Evolutionary conservation across 2,329 filamentous ascomycete species (phyloP).

Genomic region (Fusarium papillatum): DNA sequence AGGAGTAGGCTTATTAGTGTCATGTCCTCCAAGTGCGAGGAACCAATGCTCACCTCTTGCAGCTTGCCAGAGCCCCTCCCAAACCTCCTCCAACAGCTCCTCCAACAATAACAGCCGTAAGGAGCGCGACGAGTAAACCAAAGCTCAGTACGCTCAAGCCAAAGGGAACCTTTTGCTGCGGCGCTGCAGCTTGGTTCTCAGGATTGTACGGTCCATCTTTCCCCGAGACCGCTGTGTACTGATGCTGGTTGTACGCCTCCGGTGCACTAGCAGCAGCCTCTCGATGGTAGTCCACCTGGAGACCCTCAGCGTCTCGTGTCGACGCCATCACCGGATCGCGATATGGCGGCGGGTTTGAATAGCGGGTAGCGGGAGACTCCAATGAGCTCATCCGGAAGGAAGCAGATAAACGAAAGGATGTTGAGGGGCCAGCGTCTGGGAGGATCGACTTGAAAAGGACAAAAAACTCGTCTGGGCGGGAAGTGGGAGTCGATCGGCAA

Average conservation of each 20-base stretch:
- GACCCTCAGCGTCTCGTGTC: not conserved
- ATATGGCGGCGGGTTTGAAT: not conserved
- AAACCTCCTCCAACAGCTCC: conserved; percentile 1
- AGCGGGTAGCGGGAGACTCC: not conserved
- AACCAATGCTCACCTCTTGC: not conserved
- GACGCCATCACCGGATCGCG: not conserved
- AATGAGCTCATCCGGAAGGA: not conserved
- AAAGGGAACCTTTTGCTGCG: not conserved
- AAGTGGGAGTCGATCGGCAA: not conserved
- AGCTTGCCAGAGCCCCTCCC: not conserved
- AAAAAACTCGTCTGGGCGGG: not conserved
- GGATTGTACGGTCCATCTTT: not conserved
- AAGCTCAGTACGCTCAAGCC: not conserved
- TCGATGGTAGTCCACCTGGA: not conserved
- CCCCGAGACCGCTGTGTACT: not conserved
- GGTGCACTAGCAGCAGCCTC: not conserved
- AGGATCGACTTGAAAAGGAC: not conserved
- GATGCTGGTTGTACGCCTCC: not conserved
- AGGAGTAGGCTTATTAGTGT: not conserved
- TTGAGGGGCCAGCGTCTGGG: not conserved
- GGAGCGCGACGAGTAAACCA: not conserved
- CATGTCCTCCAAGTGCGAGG: not conserved
- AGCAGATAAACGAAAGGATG: not conserved
- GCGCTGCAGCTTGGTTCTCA: not conserved
- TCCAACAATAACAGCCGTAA: not conserved